phyloP scores from a whole-genome alignment of 805 yeast genomes.

The Isabelozyma rhagii region DNA sequence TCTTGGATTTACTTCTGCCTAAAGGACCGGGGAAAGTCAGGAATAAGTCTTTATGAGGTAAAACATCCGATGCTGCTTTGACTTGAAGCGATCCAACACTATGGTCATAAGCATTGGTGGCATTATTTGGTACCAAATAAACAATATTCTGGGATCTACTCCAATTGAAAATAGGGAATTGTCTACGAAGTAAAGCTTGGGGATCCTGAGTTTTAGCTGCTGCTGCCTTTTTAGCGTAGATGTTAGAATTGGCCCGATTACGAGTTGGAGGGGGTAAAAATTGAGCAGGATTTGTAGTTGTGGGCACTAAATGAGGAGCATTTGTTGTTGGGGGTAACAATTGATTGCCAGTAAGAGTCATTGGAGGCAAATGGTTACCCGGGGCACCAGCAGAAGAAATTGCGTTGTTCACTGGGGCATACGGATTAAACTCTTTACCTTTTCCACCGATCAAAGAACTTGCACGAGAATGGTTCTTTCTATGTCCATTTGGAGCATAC shows the following conservation, averaged over 20 bases:
- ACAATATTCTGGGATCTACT: conserved; percentile 27
- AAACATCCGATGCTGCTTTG: conserved; percentile 11
- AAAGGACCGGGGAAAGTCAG: conserved; percentile 68
- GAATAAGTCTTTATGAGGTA: conserved; percentile 21
- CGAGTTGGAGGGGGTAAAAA: conserved; percentile 1
- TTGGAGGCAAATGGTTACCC: not conserved
- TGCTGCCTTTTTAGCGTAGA: conserved; percentile 8
- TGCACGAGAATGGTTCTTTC: conserved; percentile 36
- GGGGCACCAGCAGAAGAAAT: not conserved
- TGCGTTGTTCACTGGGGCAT: conserved; percentile 25
- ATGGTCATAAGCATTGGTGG: conserved; percentile 30
- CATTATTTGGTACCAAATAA: conserved; percentile 21
- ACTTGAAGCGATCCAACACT: conserved; percentile 34
- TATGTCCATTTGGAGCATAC: conserved; percentile 36
- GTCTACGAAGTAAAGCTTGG: conserved; percentile 53
- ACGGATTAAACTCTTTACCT: conserved; percentile 40
- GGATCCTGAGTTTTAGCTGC: conserved; percentile 43
- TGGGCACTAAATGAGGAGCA: not conserved
- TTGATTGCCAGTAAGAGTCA: not conserved
- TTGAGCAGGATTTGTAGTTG: not conserved
- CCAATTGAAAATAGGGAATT: conserved; percentile 78
- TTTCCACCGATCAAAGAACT: conserved; percentile 38
- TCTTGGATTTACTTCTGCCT: conserved; percentile 50
- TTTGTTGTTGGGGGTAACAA: conserved; percentile 2
- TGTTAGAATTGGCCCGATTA: conserved; percentile 19